Evolutionary conservation across 2,329 filamentous ascomycete genomes (phyloP).

Genomic region (Pseudogymnoascus sp.): DNA sequence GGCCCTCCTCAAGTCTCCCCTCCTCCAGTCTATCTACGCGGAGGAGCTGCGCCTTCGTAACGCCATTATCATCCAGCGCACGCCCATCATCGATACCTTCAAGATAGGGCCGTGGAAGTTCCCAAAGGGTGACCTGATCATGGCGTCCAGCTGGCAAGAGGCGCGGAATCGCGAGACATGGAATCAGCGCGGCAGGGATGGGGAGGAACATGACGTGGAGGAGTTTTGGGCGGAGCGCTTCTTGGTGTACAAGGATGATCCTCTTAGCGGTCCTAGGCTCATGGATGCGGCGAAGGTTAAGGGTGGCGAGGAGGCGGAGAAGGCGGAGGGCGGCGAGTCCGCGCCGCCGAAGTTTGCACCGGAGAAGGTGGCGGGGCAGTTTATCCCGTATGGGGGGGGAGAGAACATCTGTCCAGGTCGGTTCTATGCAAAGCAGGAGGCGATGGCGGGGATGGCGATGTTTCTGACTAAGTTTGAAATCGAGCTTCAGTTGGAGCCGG

Average conservation of each 20-base stretch:
- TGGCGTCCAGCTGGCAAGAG: constrained; percentile 22
- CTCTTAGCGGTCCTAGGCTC: constrained; percentile 21
- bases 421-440: constrained; percentile 31
- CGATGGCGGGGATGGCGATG: constrained; percentile 26
- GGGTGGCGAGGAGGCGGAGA: neutral
- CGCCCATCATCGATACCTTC: constrained; percentile 19
- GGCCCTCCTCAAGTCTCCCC: constrained; percentile 18
- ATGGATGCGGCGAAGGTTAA: constrained; percentile 13
- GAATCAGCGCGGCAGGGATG: constrained; percentile 22
- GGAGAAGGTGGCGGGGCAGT: constrained; percentile 25
- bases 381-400: constrained; percentile 31
- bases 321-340: neutral
- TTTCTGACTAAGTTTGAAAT: constrained; percentile 28
- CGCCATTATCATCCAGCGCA: constrained; percentile 11
- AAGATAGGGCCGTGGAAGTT: constrained; percentile 24
- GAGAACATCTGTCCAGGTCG: constrained; percentile 29
- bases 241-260: constrained; percentile 25
- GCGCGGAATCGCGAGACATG: constrained; percentile 24
- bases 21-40: constrained; percentile 31
- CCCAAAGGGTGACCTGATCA: constrained; percentile 20
- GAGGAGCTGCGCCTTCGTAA: constrained; percentile 28
- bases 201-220: constrained; percentile 22
- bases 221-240: constrained; percentile 32
- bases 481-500: constrained; percentile 17
- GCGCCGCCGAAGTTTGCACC: constrained; percentile 19